A percentile compares a stretch with the other conserved stretches of the same genome.
These are phyloP conservation scores for Russula vinacea DNA, from an alignment of 768 basidiomycete genomes.

Conservation along the genomic window DNA sequence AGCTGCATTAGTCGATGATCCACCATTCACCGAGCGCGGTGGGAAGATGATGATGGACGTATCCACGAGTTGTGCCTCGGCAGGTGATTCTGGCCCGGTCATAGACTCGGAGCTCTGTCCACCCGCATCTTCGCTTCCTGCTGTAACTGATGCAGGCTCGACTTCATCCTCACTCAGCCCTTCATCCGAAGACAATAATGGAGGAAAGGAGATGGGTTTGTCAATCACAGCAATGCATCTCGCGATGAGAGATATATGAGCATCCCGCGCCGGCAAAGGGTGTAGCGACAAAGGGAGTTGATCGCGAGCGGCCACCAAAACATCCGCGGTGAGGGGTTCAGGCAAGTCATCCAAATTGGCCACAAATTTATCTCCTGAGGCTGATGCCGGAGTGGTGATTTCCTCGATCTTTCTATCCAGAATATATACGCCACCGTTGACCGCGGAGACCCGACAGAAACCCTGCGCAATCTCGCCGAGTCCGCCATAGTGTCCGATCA, in stretches of 20 bases:
- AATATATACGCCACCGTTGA: slow-evolving; percentile 71
- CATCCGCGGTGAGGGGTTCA: slow-evolving; percentile 52
- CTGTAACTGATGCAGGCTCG: slow-evolving; percentile 24
- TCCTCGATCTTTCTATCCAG: slow-evolving; percentile 50
- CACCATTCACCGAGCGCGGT: slow-evolving; percentile 51
- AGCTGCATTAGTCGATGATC: slow-evolving; percentile 47
- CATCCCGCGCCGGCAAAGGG: slow-evolving; percentile 1
- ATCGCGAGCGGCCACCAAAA: slow-evolving; percentile 52
- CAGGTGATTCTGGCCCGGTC: not conserved
- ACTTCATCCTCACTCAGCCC: slow-evolving; percentile 29
- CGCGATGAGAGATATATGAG: slow-evolving; percentile 36
- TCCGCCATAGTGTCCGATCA: slow-evolving; percentile 94
- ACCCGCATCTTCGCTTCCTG: not conserved
- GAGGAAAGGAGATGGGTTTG: slow-evolving; percentile 37
- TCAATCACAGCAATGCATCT: slow-evolving; percentile 53
- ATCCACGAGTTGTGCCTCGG: slow-evolving; percentile 42
- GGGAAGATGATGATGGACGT: slow-evolving; percentile 74
- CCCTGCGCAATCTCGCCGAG: slow-evolving; percentile 91
- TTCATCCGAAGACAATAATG: slow-evolving; percentile 36
- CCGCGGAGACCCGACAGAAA: slow-evolving; percentile 83
- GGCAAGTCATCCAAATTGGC: slow-evolving; percentile 58
- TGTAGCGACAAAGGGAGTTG: slow-evolving; percentile 28
- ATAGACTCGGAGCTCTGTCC: not conserved
- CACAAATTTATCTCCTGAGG: slow-evolving; percentile 36
- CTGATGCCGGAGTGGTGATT: slow-evolving; percentile 23